Conservation (phyloP, 139 green algal genomes). For the Trebouxia sp. region DNA sequence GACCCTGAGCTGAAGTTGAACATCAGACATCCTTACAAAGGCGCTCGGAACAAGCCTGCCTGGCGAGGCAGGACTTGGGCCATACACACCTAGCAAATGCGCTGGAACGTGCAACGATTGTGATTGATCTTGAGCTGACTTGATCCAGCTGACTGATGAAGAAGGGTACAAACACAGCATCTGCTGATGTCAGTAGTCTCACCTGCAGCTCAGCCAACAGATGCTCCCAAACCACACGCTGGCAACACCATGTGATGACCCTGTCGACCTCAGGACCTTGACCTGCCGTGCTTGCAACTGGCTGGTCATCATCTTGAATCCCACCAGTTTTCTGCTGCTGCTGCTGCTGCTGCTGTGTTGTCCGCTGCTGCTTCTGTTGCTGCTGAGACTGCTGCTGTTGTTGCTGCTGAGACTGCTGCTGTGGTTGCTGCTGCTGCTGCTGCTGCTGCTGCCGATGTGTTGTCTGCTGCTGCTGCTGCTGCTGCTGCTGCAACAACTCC, state of each 20-base stretch:
- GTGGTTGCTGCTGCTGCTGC: neutral
- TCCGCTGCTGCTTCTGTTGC: neutral
- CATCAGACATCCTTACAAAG: no score
- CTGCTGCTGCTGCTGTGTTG: neutral
- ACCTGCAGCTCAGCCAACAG: neutral
- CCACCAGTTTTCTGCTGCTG: neutral
- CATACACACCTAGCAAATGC: no score
- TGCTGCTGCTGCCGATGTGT: neutral
- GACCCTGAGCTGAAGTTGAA: no score
- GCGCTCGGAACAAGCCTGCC: no score
- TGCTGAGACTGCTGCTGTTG: neutral
- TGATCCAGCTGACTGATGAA: neutral
- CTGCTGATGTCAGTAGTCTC: neutral
- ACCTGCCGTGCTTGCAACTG: neutral
- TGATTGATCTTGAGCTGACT: no score
- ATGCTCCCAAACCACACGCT: neutral
- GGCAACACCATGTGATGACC: neutral
- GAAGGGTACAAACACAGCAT: neutral
- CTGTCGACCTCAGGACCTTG: neutral
- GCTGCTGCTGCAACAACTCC: neutral
- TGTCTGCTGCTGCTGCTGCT: neutral
- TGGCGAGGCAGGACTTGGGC: no score
- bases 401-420: neutral
- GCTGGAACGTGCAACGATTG: no score
- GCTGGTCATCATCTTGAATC: neutral